A percentile compares a stretch with the other conserved stretches of the same genome.
These are phyloP conservation scores for Thalassiosira profunda DNA, from an alignment of 108 stramenopile genomes.

Conservation along the genomic window DNA sequence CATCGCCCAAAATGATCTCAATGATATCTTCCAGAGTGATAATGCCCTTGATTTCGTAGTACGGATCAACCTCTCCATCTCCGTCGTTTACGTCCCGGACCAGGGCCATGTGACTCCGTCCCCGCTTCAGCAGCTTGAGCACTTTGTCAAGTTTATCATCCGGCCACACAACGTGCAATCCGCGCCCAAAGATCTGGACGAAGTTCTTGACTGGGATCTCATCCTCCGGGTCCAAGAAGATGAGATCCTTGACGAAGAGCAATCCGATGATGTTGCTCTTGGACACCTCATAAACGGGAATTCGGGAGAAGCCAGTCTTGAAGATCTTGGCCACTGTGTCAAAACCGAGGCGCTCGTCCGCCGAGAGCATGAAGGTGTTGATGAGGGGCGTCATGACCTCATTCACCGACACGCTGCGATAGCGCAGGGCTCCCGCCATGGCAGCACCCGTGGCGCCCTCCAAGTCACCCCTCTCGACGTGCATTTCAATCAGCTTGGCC, in stretches of 20 bases:
- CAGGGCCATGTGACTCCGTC: slow-evolving; percentile 93
- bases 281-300: slow-evolving; percentile 91
- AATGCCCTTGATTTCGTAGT: slow-evolving; percentile 95
- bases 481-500: slow-evolving; percentile 91
- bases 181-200: slow-evolving; percentile 94
- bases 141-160: slow-evolving; percentile 92
- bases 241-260: slow-evolving; percentile 98
- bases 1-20: slow-evolving; percentile 95
- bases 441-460: slow-evolving; percentile 90
- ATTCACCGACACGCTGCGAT: slow-evolving; percentile 81
- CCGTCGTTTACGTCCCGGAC: slow-evolving; percentile 94
- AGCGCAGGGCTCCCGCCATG: slow-evolving; percentile 95
- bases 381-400: slow-evolving; percentile 96
- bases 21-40: slow-evolving; percentile 98
- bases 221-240: slow-evolving; percentile 98
- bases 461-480: slow-evolving; percentile 84
- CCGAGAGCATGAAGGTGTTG: slow-evolving; percentile 93
- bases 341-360: slow-evolving; percentile 91
- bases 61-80: slow-evolving; percentile 82
- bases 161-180: slow-evolving; percentile 86
- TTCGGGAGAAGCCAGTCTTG: slow-evolving; percentile 94
- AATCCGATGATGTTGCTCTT: slow-evolving; percentile 94
- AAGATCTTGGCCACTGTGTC: slow-evolving; percentile 95
- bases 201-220: slow-evolving; percentile 89
- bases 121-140: slow-evolving; percentile 88